Conservation (phyloP, 192 early-diverging fungal species). For the Coemansia sp. region DNA sequence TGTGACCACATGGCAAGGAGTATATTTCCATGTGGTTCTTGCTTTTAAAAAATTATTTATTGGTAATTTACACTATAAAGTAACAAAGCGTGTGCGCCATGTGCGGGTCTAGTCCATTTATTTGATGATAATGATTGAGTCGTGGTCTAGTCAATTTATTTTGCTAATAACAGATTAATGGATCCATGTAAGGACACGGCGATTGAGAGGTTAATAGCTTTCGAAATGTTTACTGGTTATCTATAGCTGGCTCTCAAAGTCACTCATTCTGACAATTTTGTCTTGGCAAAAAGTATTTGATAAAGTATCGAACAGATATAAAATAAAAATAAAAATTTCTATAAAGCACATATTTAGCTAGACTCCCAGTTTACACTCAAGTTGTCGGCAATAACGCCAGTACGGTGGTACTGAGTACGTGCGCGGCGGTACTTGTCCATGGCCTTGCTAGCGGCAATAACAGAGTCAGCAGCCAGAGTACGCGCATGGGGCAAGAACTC, state of each 20-base stretch:
- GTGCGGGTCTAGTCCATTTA: not conserved
- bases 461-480: conserved; percentile 35
- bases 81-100: not conserved
- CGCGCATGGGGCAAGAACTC: conserved; percentile 20
- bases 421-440: conserved; percentile 58
- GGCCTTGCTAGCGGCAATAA: conserved; percentile 54
- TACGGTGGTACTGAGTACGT: conserved; percentile 59
- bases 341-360: not conserved
- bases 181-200: too few relatives aligned
- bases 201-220: too few relatives aligned
- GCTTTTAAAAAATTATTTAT: not conserved
- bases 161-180: too few relatives aligned
- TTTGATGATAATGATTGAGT: too few relatives aligned
- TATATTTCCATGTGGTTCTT: not conserved
- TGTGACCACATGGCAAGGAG: not conserved
- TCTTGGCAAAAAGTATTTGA: too few relatives aligned
- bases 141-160: too few relatives aligned
- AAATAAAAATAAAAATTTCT: not conserved
- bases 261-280: too few relatives aligned
- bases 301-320: not conserved
- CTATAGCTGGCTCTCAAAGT: too few relatives aligned
- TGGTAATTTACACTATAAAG: not conserved
- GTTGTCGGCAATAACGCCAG: conserved; percentile 41
- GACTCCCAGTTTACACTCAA: conserved; percentile 19
- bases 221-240: too few relatives aligned